These are phyloP conservation scores for Diddensiella caesifluorescens DNA, from an alignment of 805 yeast genomes.

Conservation along the genomic window DNA sequence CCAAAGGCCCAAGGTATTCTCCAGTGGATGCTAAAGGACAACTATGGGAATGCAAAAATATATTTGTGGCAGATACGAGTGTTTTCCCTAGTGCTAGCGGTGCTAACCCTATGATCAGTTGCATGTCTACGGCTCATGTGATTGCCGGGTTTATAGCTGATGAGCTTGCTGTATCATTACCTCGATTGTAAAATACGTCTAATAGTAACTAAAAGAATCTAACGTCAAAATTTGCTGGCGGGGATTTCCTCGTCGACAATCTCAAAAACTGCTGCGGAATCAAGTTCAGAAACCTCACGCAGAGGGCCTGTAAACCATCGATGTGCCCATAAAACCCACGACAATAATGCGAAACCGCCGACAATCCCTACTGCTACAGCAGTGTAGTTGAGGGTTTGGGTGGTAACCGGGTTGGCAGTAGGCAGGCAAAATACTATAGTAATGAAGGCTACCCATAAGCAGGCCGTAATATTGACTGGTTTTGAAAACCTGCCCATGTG, in stretches of 20 bases:
- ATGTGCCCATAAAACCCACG: slow-evolving; percentile 49
- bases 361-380: slow-evolving; percentile 59
- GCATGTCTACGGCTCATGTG: slow-evolving; percentile 43
- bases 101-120: slow-evolving; percentile 47
- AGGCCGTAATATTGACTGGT: slow-evolving; percentile 42
- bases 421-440: slow-evolving; percentile 64
- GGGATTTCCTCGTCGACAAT: no score
- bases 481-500: slow-evolving; percentile 51
- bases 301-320: slow-evolving; percentile 54
- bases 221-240: no score
- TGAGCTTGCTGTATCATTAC: slow-evolving; percentile 16
- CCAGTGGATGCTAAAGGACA: slow-evolving; percentile 43
- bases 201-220: no score
- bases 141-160: slow-evolving; percentile 37
- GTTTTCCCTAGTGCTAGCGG: slow-evolving; percentile 50
- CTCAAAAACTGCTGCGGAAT: no score
- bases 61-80: slow-evolving; percentile 46
- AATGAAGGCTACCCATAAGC: slow-evolving; percentile 47
- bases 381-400: slow-evolving; percentile 60
- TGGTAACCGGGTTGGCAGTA: slow-evolving; percentile 27
- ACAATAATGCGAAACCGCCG: slow-evolving; percentile 48
- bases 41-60: slow-evolving; percentile 43
- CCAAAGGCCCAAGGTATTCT: slow-evolving; percentile 38
- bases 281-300: no score
- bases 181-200: neutral